Evolutionary conservation across 306 rosid genomes (phyloP).

Genomic region (Inga laurina): DNA sequence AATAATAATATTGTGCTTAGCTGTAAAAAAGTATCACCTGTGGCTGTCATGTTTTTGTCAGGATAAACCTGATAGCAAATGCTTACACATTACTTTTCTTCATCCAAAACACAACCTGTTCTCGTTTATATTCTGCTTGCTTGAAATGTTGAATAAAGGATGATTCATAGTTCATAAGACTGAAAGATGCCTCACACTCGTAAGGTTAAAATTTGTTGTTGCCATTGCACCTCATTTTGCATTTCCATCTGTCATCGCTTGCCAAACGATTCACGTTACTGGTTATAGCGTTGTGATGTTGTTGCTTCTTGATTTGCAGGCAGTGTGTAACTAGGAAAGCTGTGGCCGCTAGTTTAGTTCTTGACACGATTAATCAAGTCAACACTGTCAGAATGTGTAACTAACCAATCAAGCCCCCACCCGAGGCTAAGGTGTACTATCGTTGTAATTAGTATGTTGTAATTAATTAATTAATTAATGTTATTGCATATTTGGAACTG

Average conservation of each 20-base stretch:
- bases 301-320: conserved; percentile 53
- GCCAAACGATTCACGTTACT: not conserved
- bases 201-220: conserved; percentile 15
- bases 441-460: conserved; percentile 37
- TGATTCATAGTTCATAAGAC: conserved; percentile 3
- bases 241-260: conserved; percentile 27
- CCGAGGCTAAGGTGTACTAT: conserved; percentile 26
- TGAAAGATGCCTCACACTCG: not conserved
- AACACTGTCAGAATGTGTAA: conserved; percentile 22
- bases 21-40: not conserved
- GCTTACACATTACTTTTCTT: not conserved
- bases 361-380: conserved; percentile 33
- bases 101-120: not conserved
- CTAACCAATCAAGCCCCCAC: not conserved
- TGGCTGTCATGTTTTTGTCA: not conserved
- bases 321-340: conserved; percentile 56
- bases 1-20: too few relatives aligned
- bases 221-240: conserved; percentile 10
- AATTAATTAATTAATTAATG: conserved; percentile 26
- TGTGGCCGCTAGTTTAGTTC: conserved; percentile 25
- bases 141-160: conserved; percentile 21
- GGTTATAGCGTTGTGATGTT: conserved; percentile 24
- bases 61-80: not conserved
- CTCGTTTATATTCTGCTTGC: not conserved
- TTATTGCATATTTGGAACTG: conserved; percentile 24